Evolutionary conservation across 73 alveolate species (phyloP), one percentile per base, ranked within the genome.

Genomic region (Paramecium octaurelia): DNA sequence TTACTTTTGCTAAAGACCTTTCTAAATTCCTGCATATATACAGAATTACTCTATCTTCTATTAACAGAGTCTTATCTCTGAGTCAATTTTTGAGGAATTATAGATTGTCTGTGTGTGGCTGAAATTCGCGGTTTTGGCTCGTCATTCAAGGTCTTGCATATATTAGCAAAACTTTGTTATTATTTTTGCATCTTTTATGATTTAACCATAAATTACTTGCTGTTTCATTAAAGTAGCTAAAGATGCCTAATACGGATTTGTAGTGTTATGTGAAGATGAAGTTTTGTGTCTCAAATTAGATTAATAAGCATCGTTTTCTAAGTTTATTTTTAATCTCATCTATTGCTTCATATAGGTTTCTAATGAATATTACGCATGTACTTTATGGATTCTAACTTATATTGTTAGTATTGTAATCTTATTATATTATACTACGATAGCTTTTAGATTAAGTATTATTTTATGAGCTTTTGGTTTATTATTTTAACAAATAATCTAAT

Each of bases 21-120:
- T 46, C 91, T 40, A 80, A 80, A 80, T 46, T 80, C 91, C 31
- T 80, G 70, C 75, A 80, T 80, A 64, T 80, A 80, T 11, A 80
- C 42, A 6, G 91, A 80, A 44, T 80, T 80, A 35, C 91, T 80
- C 44, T 43, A 44, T 80, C 50, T 48, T 18, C 44, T 80, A 44
- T 80, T 44, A 4, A 73, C 18, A 12, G 87, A 73, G 24, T 73
- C 87, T 43, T 80, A 48, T 80, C 91, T 44, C 38, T 75, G 40
- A 14, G 75, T 21, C 38, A 36, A 35, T 48, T 80, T 43, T 80
- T 42, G 24, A 18, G 46, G 70, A 24, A 42, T 43, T 16, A 80
- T 12, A 42, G 91, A 42, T 46, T 44, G 12, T 48, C 91, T 80
- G 21, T 80, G 75, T 43, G 91, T 80, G 18, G 91, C 44, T 1